Conservation (phyloP, 2,329 filamentous ascomycete genomes). For the Metarhizium humberi region DNA sequence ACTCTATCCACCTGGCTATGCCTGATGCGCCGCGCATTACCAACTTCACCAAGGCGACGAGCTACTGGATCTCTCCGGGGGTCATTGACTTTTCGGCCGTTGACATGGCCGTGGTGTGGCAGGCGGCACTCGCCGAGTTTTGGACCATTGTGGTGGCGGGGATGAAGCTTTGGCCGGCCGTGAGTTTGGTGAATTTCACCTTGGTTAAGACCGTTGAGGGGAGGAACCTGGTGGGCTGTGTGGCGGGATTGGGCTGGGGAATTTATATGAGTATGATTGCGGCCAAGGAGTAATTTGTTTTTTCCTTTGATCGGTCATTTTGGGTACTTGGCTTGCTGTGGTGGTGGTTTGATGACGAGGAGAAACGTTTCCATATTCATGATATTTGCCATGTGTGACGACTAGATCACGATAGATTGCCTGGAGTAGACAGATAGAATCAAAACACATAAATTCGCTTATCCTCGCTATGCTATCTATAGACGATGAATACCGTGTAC, state of each 20-base stretch:
- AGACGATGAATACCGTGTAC: not conserved
- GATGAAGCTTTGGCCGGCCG: slow-evolving; percentile 59
- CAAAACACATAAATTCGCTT: not conserved
- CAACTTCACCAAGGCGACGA: slow-evolving; percentile 23
- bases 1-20: slow-evolving; percentile 45
- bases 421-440: not conserved
- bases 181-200: slow-evolving; percentile 62
- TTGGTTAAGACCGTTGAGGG: slow-evolving; percentile 60
- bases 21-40: slow-evolving; percentile 26
- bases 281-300: slow-evolving; percentile 7
- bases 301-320: too few relatives aligned
- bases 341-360: not conserved
- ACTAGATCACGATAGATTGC: not conserved
- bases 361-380: not conserved
- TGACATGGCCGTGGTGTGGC: slow-evolving; percentile 34
- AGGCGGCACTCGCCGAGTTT: slow-evolving; percentile 44
- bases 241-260: slow-evolving; percentile 66
- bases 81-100: slow-evolving; percentile 36
- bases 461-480: not conserved
- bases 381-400: not conserved
- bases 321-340: not conserved
- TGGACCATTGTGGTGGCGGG: slow-evolving; percentile 58
- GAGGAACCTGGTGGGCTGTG: slow-evolving; percentile 60
- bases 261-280: slow-evolving; percentile 63
- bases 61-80: slow-evolving; percentile 27